Evolutionary conservation across 805 yeast genomes (phyloP).

Genomic region (Saturnispora saitoi): DNA sequence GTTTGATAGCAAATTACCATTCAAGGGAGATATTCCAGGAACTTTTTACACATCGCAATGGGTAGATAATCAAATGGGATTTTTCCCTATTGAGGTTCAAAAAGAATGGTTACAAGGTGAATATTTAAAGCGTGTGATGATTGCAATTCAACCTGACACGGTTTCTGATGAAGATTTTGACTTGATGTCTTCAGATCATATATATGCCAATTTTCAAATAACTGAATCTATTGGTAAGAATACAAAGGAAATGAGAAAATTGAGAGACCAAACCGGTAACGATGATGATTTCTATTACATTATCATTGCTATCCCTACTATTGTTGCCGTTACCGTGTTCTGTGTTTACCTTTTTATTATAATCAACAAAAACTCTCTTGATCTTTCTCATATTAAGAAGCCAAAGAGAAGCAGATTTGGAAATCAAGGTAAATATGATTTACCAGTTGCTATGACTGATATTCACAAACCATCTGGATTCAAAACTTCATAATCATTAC

Average conservation of each 20-base stretch:
- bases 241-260: conserved; percentile 25
- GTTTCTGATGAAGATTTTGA: conserved; percentile 60
- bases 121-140: conserved; percentile 45
- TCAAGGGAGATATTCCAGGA: conserved; percentile 27
- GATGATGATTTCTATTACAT: conserved; percentile 43
- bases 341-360: conserved; percentile 58
- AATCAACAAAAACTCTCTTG: conserved; percentile 48
- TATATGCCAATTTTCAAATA: conserved; percentile 39
- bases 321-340: conserved; percentile 50
- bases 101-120: conserved; percentile 57
- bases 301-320: conserved; percentile 60
- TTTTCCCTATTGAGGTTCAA: conserved; percentile 49
- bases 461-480: conserved; percentile 19
- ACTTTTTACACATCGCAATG: conserved; percentile 64
- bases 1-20: conserved; percentile 8
- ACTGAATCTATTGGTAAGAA: conserved; percentile 48
- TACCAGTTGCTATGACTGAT: conserved; percentile 24
- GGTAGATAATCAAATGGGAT: conserved; percentile 55
- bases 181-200: conserved; percentile 33
- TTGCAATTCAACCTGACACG: conserved; percentile 68
- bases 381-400: conserved; percentile 36
- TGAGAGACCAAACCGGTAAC: conserved; percentile 34
- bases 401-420: conserved; percentile 30
- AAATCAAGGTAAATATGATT: conserved; percentile 23
- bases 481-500: conserved; percentile 13